phyloP scores from a whole-genome alignment of 202 grass and related monocot species.

The Bolboschoenoplectus hybrid region DNA sequence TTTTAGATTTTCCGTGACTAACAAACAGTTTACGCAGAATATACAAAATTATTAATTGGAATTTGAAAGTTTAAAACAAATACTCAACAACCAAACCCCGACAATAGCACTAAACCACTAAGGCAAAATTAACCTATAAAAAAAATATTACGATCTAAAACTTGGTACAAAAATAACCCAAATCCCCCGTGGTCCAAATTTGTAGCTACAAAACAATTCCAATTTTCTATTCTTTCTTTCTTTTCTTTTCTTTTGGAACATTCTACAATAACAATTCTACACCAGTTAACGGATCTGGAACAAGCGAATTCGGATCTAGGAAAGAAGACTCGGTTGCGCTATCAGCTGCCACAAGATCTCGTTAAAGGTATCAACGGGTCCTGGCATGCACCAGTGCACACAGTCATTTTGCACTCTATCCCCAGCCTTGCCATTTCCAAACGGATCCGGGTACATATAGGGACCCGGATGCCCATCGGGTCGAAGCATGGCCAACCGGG shows the following conservation, averaged over 20 bases:
- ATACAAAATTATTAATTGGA: neutral
- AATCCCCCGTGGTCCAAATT: neutral
- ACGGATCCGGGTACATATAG: constrained; percentile 50
- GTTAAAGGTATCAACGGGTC: constrained; percentile 69
- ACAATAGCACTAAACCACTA: too few relatives aligned
- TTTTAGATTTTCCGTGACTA: neutral
- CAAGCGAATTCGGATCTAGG: neutral
- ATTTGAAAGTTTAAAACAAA: neutral
- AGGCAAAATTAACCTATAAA: neutral
- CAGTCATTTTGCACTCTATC: constrained; percentile 56
- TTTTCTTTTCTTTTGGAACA: neutral
- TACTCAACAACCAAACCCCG: neutral
- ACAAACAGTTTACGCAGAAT: neutral
- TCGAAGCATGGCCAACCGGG: constrained; percentile 48
- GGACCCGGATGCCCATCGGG: constrained; percentile 68
- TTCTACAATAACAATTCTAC: neutral
- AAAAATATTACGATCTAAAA: constrained; percentile 7
- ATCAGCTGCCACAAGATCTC: constrained; percentile 61
- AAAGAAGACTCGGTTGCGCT: neutral
- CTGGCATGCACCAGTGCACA: constrained; percentile 82
- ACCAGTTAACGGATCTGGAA: neutral
- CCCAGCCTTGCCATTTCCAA: constrained; percentile 22
- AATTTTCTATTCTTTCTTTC: neutral
- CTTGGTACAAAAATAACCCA: neutral
- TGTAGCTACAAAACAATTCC: neutral